Conservation (phyloP, 192 early-diverging fungal genomes). For the Backusella tuberculispora region DNA sequence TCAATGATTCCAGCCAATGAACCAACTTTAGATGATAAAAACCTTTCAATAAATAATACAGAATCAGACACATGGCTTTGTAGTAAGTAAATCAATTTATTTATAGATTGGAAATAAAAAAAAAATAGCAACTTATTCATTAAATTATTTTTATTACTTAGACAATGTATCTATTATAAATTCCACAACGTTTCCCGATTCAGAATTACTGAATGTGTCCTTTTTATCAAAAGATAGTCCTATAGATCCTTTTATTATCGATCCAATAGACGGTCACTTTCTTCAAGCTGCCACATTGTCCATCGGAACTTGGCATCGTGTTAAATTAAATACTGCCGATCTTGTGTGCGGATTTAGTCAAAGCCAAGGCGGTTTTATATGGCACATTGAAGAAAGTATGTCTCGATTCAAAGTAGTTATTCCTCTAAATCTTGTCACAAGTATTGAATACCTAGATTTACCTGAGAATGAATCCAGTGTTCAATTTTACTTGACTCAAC, state of each 20-base stretch:
- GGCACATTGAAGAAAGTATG: constrained; percentile 59
- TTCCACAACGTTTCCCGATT: background rate
- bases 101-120: background rate
- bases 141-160: background rate
- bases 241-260: background rate
- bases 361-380: constrained; percentile 48
- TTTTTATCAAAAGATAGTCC: background rate
- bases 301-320: constrained; percentile 63
- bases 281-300: constrained; percentile 49
- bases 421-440: constrained; percentile 48
- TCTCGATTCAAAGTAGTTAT: constrained; percentile 62
- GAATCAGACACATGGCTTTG: background rate
- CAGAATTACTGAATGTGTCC: background rate
- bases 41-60: background rate
- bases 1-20: background rate
- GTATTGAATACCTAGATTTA: constrained; percentile 42
- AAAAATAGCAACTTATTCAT: background rate
- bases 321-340: constrained; percentile 50
- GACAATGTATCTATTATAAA: background rate
- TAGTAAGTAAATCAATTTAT: background rate
- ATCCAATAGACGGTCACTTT: background rate
- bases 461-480: constrained; percentile 34
- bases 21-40: background rate
- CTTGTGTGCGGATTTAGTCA: constrained; percentile 55
- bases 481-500: constrained; percentile 49